A percentile compares a stretch with the other conserved stretches of the same genome.
Conservation (phyloP, 345 rosid species). For the Balakata baccata region DNA sequence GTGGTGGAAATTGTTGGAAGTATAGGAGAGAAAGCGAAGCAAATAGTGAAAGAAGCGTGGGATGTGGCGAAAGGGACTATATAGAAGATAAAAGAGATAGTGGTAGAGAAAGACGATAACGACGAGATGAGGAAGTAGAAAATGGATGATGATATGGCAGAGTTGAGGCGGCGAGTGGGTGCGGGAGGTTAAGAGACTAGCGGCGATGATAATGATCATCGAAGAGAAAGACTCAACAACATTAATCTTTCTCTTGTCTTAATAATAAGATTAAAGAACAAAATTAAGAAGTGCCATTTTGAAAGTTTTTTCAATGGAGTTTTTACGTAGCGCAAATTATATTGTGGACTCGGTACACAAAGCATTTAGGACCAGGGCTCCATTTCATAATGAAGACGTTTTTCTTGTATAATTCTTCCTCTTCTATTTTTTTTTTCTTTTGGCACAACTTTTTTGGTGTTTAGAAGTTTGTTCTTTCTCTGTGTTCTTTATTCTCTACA, state of each 20-base stretch:
- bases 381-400: too few relatives aligned
- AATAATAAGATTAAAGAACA: too few relatives aligned
- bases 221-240: constrained; percentile 2
- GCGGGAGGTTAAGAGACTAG: constrained; percentile 1
- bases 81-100: constrained; percentile 43
- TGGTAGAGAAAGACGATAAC: constrained; percentile 29
- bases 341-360: too few relatives aligned
- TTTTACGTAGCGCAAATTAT: too few relatives aligned
- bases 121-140: constrained; percentile 5
- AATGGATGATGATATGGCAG: constrained; percentile 19
- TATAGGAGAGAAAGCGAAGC: constrained; percentile 33
- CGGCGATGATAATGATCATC: not conserved
- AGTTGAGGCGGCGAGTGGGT: constrained; percentile 13
- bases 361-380: too few relatives aligned
- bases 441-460: too few relatives aligned
- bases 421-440: too few relatives aligned
- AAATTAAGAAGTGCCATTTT: too few relatives aligned
- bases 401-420: too few relatives aligned
- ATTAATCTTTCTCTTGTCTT: not conserved
- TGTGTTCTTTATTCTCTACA: too few relatives aligned
- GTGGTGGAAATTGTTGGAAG: constrained; percentile 26
- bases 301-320: too few relatives aligned
- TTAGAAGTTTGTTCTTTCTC: too few relatives aligned
- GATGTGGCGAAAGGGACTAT: constrained; percentile 32
- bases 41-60: constrained; percentile 30